These are phyloP conservation scores for Rubus parviflorus DNA, from an alignment of 306 rosid genomes.

Conservation along the genomic window DNA sequence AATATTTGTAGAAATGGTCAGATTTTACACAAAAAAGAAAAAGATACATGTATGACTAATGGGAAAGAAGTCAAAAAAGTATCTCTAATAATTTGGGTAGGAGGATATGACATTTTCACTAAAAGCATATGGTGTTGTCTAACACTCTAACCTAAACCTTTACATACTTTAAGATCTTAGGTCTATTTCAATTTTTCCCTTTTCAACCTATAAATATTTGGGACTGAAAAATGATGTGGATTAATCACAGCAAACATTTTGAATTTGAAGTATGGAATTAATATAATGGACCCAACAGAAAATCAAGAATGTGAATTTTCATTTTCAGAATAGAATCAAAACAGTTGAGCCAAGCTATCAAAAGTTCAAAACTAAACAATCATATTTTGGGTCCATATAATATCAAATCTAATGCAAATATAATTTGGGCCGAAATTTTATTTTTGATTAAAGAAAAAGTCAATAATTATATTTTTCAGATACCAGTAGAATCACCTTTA, in stretches of 20 bases:
- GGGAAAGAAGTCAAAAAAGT: slow-evolving; percentile 24
- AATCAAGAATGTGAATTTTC: background rate
- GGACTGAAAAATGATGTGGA: background rate
- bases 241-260: background rate
- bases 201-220: background rate
- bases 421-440: background rate
- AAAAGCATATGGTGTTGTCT: slow-evolving; percentile 30
- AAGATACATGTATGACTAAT: background rate
- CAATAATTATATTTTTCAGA: background rate
- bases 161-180: slow-evolving; percentile 18
- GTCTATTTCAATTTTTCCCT: slow-evolving; percentile 11
- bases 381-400: background rate
- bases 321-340: background rate
- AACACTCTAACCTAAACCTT: slow-evolving; percentile 28
- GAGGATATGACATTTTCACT: slow-evolving; percentile 29
- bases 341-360: background rate
- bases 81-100: slow-evolving; percentile 13
- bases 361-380: background rate
- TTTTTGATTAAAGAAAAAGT: background rate
- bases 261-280: background rate
- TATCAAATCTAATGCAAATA: background rate
- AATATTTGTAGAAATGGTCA: background rate
- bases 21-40: background rate
- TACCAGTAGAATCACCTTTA: background rate
- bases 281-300: too few species aligned